Conservation (phyloP, 495 filamentous ascomycete species). For the Aspergillus egyptiacus region DNA sequence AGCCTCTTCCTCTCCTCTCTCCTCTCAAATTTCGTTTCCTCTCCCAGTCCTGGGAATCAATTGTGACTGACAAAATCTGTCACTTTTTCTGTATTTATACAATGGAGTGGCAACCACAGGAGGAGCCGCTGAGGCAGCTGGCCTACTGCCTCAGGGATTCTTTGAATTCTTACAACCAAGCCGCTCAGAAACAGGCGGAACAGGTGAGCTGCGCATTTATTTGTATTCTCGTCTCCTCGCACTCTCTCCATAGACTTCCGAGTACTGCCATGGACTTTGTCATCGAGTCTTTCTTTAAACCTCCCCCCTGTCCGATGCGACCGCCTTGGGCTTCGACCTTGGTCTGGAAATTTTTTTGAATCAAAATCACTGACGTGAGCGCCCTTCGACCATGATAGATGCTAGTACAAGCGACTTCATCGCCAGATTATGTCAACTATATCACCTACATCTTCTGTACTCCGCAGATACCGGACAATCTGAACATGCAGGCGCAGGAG, state of each 20-base stretch:
- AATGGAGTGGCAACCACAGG: slow-evolving; percentile 92
- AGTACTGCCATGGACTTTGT: background rate
- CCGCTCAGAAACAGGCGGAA: slow-evolving; percentile 75
- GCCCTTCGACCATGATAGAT: slow-evolving; percentile 52
- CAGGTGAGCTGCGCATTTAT: slow-evolving; percentile 28
- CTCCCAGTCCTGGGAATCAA: slow-evolving; percentile 26
- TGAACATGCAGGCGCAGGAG: slow-evolving; percentile 50
- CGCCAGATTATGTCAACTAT: slow-evolving; percentile 95
- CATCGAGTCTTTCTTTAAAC: background rate
- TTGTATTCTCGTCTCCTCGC: slow-evolving; percentile 6
- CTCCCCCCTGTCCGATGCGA: slow-evolving; percentile 3
- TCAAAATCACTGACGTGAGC: slow-evolving; percentile 20
- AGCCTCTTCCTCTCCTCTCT: background rate
- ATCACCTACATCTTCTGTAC: slow-evolving; percentile 84
- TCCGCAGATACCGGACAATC: slow-evolving; percentile 49
- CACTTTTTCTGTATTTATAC: slow-evolving; percentile 18
- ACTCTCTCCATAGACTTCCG: background rate
- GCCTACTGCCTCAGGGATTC: slow-evolving; percentile 87
- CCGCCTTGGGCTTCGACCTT: background rate
- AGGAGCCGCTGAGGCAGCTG: slow-evolving; percentile 80
- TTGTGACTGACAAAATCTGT: slow-evolving; percentile 4
- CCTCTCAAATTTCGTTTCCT: background rate
- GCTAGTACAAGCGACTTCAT: slow-evolving; percentile 84
- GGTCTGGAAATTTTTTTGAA: slow-evolving; percentile 2
- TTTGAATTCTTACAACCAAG: slow-evolving; percentile 71